phyloP scores from a whole-genome alignment of 108 stramenopile genomes.

The Cylindrotheca closterium region DNA sequence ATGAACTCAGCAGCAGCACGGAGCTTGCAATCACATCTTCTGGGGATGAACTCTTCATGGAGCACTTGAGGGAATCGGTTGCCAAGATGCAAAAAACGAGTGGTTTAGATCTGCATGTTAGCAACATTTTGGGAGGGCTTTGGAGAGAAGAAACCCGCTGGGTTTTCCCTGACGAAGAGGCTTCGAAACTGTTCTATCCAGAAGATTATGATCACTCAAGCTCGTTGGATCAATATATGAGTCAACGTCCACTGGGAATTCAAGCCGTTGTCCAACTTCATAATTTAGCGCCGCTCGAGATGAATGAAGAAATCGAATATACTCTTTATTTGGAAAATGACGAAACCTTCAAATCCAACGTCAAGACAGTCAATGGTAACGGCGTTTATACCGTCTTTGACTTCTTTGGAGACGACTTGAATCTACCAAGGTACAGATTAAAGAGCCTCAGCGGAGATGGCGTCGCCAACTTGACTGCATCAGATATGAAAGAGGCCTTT shows the following conservation, averaged over 20 bases:
- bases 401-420: too few species aligned
- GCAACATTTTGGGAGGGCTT: constrained; percentile 20
- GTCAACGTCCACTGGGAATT: constrained; percentile 44
- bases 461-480: too few species aligned
- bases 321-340: too few species aligned
- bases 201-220: constrained; percentile 43
- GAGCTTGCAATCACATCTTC: constrained; percentile 6
- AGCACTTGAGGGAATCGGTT: constrained; percentile 5
- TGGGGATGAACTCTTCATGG: constrained; percentile 22
- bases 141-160: background rate
- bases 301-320: too few species aligned
- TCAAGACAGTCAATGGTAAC: too few species aligned
- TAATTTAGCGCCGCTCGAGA: too few species aligned
- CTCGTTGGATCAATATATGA: constrained; percentile 42
- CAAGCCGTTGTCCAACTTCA: constrained; percentile 49
- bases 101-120: constrained; percentile 13
- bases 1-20: constrained; percentile 18
- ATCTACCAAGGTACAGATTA: too few species aligned
- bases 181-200: constrained; percentile 6
- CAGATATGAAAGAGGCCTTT: too few species aligned
- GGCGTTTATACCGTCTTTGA: too few species aligned
- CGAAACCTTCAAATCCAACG: too few species aligned
- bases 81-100: constrained; percentile 16
- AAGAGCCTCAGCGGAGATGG: too few species aligned
- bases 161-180: constrained; percentile 1